phyloP scores from a whole-genome alignment of 2,329 filamentous ascomycete species.

The Coleophoma eucalyptorum region DNA sequence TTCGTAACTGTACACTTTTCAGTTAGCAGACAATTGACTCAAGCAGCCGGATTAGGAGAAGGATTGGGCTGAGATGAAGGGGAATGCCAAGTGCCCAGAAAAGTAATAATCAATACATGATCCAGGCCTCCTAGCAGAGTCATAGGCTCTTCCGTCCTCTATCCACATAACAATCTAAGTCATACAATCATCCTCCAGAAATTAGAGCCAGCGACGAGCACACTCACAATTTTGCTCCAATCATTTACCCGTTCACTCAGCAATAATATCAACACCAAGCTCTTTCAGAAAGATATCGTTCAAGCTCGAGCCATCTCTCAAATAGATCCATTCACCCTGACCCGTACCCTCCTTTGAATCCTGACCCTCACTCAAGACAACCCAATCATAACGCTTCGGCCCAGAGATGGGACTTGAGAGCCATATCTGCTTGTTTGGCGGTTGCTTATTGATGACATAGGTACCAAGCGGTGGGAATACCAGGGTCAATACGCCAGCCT shows the following conservation, averaged over 20 bases:
- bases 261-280: conserved; percentile 55
- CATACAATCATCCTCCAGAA: too few species aligned
- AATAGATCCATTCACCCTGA: conserved; percentile 79
- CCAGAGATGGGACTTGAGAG: conserved; percentile 86
- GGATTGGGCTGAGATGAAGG: too few species aligned
- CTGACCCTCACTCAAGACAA: conserved; percentile 68
- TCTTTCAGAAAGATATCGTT: conserved; percentile 71
- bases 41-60: too few species aligned
- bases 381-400: conserved; percentile 92
- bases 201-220: not conserved
- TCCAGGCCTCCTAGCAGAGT: too few species aligned
- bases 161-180: too few species aligned
- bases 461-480: conserved; percentile 66
- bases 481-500: conserved; percentile 86
- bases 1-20: too few species aligned
- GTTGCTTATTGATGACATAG: conserved; percentile 98
- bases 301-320: conserved; percentile 76
- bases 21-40: too few species aligned
- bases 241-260: not conserved
- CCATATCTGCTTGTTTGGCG: conserved; percentile 97
- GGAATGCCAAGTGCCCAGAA: too few species aligned
- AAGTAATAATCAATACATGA: too few species aligned
- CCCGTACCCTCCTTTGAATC: conserved; percentile 75
- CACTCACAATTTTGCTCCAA: not conserved
- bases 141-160: too few species aligned